Base-by-base conservation (phyloP, 768 basidiomycete species). In the Hemileccinum rubropunctum region DNA sequence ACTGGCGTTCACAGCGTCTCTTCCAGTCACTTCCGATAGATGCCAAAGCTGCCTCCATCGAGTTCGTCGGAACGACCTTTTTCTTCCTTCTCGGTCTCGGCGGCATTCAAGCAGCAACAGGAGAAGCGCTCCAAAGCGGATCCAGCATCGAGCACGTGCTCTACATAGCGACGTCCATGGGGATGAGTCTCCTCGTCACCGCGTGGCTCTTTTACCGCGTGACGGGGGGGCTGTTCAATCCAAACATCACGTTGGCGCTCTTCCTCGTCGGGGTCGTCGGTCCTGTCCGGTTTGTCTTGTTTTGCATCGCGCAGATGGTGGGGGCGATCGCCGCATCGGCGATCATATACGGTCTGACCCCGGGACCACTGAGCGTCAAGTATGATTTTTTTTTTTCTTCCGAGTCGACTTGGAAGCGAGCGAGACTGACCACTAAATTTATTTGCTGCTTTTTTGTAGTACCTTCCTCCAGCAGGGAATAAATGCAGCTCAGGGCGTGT, bases 51-150 rank as follows among this genome's bases (percentile, higher is more conserved):
- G 81, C 81, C 3, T 51, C 64, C n/a, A 68, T 83, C 20, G 83
- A 85, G 57, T 80, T 80, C 48, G 59, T 82, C 34, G 81, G 83
- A 20, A 84, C 84, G 4, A 71, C 75, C 0, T 68, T 80, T 50
- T 87, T 88, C 66, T 73, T 87, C 23, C 72, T 83, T n/a, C 73
- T 86, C 36, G 84, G 80, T 10, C 72, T 83, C 3, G 84, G 84
- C 2, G 82, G 82, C 2, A 77, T 82, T 18, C 85, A 88, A 59
- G 81, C 81, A 3, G 71, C 78, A 1, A 66, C 73, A 6, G 62
- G 67, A 9, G 75, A 73, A 52, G 61, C 61, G n/a, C 47, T 58
- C 26, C 48, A 60, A 43, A 63, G 62, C 44, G 60, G 67, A 6
- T 66, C 69, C 11, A 64, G 50, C 47, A 58, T 78, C 51, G 73